phyloP scores from a whole-genome alignment of 2,329 filamentous ascomycete species.

The Microcyclosporella mali region DNA sequence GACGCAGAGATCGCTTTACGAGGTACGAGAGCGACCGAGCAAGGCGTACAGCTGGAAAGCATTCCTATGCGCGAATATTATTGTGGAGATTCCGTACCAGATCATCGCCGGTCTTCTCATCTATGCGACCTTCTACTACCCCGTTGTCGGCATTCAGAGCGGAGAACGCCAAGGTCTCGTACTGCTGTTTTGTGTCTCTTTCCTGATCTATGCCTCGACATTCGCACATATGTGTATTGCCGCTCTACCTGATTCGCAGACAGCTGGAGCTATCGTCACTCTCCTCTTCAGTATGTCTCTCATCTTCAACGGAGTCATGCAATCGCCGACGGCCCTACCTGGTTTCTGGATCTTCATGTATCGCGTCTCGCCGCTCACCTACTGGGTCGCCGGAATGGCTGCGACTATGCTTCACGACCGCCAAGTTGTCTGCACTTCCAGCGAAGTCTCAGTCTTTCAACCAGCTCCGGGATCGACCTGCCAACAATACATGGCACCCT shows the following conservation, averaged over 20 bases:
- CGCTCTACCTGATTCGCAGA: conserved; percentile 62
- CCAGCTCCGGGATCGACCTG: conserved; percentile 39
- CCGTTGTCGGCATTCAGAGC: conserved; percentile 34
- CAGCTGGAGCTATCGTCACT: conserved; percentile 55
- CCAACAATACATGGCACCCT: conserved; percentile 40
- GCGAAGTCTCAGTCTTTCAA: conserved; percentile 39
- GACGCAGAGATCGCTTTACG: conserved; percentile 53
- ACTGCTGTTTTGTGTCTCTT: conserved; percentile 57
- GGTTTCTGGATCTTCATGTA: conserved; percentile 78
- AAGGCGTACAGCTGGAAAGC: conserved; percentile 71
- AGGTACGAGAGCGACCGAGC: conserved; percentile 55
- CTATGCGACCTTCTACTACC: conserved; percentile 63
- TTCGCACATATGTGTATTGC: conserved; percentile 71
- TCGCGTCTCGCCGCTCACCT: conserved; percentile 60
- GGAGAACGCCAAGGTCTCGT: conserved; percentile 58
- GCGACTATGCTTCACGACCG: conserved; percentile 39
- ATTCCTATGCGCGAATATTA: conserved; percentile 64
- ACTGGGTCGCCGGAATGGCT: conserved; percentile 46
- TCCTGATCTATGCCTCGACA: conserved; percentile 65
- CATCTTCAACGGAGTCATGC: conserved; percentile 54
- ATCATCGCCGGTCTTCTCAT: conserved; percentile 57
- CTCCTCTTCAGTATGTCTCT: conserved; percentile 43
- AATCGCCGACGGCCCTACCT: conserved; percentile 53
- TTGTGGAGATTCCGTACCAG: conserved; percentile 65
- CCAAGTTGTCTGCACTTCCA: conserved; percentile 42